Percentiles rank a stretch among this genome's conserved stretches.
Evolutionary conservation across 2,329 filamentous ascomycete species (phyloP).

Genomic region (Bertia moriformis): DNA sequence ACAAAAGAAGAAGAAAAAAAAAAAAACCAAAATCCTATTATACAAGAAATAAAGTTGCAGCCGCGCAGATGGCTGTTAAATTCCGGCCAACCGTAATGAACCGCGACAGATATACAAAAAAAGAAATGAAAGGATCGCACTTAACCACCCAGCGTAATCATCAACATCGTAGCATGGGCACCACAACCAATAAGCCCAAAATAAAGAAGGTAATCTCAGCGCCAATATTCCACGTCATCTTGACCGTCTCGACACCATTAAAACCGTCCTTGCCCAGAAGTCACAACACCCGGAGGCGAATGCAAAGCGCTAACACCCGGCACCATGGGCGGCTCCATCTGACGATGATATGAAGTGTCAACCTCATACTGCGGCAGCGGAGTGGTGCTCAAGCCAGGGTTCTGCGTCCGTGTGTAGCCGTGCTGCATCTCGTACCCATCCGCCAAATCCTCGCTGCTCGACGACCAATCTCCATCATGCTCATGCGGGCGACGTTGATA

Average conservation of each 20-base stretch:
- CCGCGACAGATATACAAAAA: no score
- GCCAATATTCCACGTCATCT: no score
- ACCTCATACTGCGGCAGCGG: not conserved
- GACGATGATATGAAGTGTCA: not conserved
- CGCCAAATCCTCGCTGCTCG: slow-evolving; percentile 16
- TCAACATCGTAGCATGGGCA: not conserved
- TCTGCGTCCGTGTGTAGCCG: slow-evolving; percentile 7
- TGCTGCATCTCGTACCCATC: slow-evolving; percentile 20
- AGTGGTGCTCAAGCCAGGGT: slow-evolving; percentile 1
- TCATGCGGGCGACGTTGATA: slow-evolving; percentile 13
- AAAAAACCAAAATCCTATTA: no score
- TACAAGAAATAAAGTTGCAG: no score
- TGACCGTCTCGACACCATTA: no score
- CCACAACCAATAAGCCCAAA: not conserved
- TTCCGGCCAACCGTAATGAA: no score
- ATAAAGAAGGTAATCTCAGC: not conserved
- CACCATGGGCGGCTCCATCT: not conserved
- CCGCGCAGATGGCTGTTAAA: no score
- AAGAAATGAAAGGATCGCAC: not conserved
- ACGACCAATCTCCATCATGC: slow-evolving; percentile 15
- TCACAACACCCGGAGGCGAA: not conserved
- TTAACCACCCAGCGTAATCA: not conserved
- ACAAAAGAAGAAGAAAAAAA: no score
- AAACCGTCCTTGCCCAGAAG: no score
- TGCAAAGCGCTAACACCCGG: not conserved